These are phyloP conservation scores for Pseudogymnoascus sp. DNA, from an alignment of 2,329 filamentous ascomycete genomes.

Conservation along the genomic window DNA sequence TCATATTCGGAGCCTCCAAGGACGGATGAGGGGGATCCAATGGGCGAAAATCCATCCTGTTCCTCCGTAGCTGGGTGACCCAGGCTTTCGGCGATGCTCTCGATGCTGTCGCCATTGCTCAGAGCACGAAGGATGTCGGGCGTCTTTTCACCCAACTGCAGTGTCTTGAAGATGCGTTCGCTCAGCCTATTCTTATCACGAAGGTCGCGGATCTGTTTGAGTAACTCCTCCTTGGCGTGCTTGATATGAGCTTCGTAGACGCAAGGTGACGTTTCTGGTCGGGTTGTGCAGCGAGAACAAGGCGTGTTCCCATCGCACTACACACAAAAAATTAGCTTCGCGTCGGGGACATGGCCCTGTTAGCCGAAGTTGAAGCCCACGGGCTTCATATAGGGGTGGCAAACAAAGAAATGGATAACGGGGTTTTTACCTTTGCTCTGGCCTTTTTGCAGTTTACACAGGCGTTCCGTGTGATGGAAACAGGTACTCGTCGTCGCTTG, in stretches of 20 bases:
- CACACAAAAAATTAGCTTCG: not conserved
- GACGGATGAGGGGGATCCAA: constrained; percentile 17
- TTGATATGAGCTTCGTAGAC: constrained; percentile 29
- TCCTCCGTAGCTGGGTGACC: constrained; percentile 19
- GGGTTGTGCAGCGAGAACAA: constrained; percentile 26
- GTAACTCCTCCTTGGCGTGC: constrained; percentile 28
- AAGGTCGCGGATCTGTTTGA: constrained; percentile 27
- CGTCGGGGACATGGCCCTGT: not conserved
- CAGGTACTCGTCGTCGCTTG: constrained; percentile 27
- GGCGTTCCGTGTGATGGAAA: constrained; percentile 29
- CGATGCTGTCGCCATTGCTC: constrained; percentile 22
- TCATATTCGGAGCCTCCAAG: constrained; percentile 19
- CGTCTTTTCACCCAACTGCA: constrained; percentile 23
- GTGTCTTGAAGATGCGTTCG: constrained; percentile 24
- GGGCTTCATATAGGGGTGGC: not conserved
- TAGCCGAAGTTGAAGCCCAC: not conserved
- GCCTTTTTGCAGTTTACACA: constrained; percentile 30
- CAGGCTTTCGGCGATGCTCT: constrained; percentile 24
- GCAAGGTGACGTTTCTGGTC: constrained; percentile 21
- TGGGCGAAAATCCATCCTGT: constrained; percentile 19
- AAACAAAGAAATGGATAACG: not conserved
- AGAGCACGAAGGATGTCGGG: constrained; percentile 26
- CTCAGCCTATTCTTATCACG: constrained; percentile 22
- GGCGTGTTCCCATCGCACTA: constrained; percentile 29
- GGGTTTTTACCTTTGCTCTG: constrained; percentile 27